These are phyloP conservation scores for Bathelium albidoporum DNA, from an alignment of 495 filamentous ascomycete genomes.

Conservation along the genomic window DNA sequence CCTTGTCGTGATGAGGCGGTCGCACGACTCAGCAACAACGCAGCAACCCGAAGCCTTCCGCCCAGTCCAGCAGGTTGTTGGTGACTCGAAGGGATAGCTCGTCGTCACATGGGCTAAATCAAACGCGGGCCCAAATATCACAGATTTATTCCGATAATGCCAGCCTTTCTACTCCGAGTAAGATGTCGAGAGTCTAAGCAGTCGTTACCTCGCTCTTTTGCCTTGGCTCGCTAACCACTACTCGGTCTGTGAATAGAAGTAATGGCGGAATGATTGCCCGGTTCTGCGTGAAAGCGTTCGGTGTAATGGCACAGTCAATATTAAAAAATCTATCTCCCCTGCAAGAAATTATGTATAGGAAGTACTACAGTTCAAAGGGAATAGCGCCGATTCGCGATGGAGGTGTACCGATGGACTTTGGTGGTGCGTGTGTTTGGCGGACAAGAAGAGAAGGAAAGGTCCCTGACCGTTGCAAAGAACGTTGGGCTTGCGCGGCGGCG, in stretches of 20 bases:
- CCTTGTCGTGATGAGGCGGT: background rate
- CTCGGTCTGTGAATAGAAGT: background rate
- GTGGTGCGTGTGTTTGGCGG: too few relatives aligned
- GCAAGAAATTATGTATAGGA: background rate
- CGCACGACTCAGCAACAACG: background rate
- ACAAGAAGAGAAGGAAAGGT: too few relatives aligned
- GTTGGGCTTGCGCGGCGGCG: too few relatives aligned
- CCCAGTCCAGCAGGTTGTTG: background rate
- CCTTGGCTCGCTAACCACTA: background rate
- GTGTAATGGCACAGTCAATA: background rate
- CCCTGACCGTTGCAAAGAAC: too few relatives aligned
- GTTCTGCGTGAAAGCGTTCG: background rate
- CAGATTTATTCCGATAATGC: background rate
- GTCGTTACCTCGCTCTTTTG: background rate
- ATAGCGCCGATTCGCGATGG: too few relatives aligned
- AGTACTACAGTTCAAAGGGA: too few relatives aligned
- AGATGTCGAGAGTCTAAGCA: background rate
- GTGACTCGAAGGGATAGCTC: background rate
- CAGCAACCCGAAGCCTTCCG: background rate
- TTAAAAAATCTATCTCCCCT: background rate
- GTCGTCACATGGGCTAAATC: background rate
- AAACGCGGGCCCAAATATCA: background rate
- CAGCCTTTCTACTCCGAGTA: too few relatives aligned
- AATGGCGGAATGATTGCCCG: background rate
- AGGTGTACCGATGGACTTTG: too few relatives aligned